Base-by-base conservation (phyloP, 345 rosid genomes). In the Melastoma malabathricum region DNA sequence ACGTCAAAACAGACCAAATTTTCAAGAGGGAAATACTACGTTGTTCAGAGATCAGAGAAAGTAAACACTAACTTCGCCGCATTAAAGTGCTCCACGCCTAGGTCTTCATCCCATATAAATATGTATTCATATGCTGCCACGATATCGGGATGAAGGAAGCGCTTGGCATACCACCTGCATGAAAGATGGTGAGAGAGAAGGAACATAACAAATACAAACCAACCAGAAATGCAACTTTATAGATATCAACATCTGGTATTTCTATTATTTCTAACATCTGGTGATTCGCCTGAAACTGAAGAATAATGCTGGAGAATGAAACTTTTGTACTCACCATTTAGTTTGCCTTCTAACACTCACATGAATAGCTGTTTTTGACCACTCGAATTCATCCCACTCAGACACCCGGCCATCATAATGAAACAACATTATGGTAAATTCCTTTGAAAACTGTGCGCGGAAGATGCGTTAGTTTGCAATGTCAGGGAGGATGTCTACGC, bases 81-180 rank as follows among this genome's bases (percentile, higher is more conserved):
- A 61, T 87, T 69, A 52, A 87, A 92, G 72, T 87, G 58, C 46
- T 87, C 93, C 53, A 87, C 67, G 13, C 98, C 97, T 50, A 92
- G 90, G 82, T 92, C 98, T 65, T 92, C 96, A 38, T 92, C 98
- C 98, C 96, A 92, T 39, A 92, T 61, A 54, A 92, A 92, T 48
- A 92, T 79, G 68, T 92, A 87, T 10, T 92, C 98, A 62, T 84
- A 92, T 8, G 88, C 66, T 7, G 90, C 76, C 58, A 87, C 78
- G 59, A 92, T 74, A 65, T 83, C 89, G 3, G 98, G 98, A 67
- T 87, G 98, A 54, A 92, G 78, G 75, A 92, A 87, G n/a, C 98
- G 83, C 66, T 92, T 92, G 10, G 90, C 90, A 44, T 76, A 87
- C 98, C 98, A 92, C 97, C 98, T 87, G 61, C 47, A 47, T 48